Base-by-base conservation (phyloP, 1,284 basidiomycete genomes). In the Lentinus polychrous region DNA sequence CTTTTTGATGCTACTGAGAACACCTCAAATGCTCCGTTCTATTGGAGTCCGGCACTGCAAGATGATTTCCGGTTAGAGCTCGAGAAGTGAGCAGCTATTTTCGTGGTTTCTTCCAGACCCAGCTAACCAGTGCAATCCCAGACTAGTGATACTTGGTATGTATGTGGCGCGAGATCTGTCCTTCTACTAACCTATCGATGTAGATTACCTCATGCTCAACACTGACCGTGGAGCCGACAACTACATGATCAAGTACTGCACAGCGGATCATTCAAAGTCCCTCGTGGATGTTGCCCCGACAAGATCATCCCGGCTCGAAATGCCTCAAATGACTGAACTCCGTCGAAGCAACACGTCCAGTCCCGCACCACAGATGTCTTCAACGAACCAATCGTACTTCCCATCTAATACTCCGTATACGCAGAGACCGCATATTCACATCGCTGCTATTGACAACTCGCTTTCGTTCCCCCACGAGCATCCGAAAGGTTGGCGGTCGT, bases 361-460 rank as follows among this genome's bases (percentile, higher is more conserved):
- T n/a, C 65, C 66, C 23, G 61, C 67, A 24, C 66, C 70, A 62
- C 65, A 50, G 64, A 55, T 71, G 51, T 53, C 60, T 49, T 48
- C 57, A 27, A 47, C 36, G n/a, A 27, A 27, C 10, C 27, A 27
- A 27, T 35, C 34, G 12, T 12, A 20, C 35, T 27, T 48, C 15
- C 52, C 61, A 1, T 57, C 59, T 0, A 37, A 45, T 48, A 54
- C 54, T 48, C 57, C 61, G 8, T 69, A 68, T 52, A 67, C 60
- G 10, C 63, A 63, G 22, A 62, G 66, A 43, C 69, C 72, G 8
- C 72, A 73, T 48, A 81, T 90, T 24, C 90, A 91, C 60, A 86
- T 92, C 42, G 89, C 88, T 47, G 93, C 93, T 8, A 95, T 95
- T 52, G 93, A 95, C 62, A 95, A 95, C 62, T 93, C 89, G 0